Conservation (phyloP, 2,329 filamentous ascomycete genomes). For the Sporothrix variecibatus region DNA sequence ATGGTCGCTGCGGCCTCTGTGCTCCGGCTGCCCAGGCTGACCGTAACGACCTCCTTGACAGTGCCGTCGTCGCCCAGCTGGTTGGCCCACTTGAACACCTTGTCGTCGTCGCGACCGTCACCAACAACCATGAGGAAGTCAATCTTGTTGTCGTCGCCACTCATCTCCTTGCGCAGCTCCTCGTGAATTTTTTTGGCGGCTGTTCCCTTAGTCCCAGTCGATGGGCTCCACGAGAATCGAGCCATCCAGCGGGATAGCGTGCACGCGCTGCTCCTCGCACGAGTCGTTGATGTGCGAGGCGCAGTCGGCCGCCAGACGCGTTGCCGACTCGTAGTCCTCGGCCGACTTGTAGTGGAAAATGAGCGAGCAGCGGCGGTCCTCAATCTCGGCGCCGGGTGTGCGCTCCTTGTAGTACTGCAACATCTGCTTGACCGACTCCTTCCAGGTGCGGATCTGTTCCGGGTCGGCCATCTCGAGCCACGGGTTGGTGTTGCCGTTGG, state of each 20-base stretch:
- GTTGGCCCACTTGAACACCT: constrained; percentile 94
- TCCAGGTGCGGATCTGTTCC: constrained; percentile 73
- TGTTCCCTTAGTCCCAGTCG: constrained; percentile 82
- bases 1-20: constrained; percentile 84
- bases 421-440: constrained; percentile 77
- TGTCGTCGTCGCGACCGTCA: constrained; percentile 90
- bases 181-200: constrained; percentile 75
- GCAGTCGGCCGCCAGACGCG: constrained; percentile 82
- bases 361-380: constrained; percentile 88
- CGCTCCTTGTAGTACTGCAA: constrained; percentile 88
- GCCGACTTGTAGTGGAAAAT: constrained; percentile 88
- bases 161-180: constrained; percentile 49
- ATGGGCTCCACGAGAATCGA: constrained; percentile 82
- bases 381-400: constrained; percentile 82
- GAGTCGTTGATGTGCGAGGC: constrained; percentile 95
- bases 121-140: constrained; percentile 91
- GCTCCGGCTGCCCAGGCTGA: constrained; percentile 82
- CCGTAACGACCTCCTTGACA: constrained; percentile 74
- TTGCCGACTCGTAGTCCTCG: constrained; percentile 73
- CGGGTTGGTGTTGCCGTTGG: constrained; percentile 45
- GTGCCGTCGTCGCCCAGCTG: constrained; percentile 60
- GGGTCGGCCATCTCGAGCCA: constrained; percentile 81
- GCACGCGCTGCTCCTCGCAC: constrained; percentile 79
- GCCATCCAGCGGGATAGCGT: constrained; percentile 78
- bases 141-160: constrained; percentile 45